A percentile compares a stretch with the other conserved stretches of the same genome.
Evolutionary conservation across 164 flowering plant genomes (phyloP).

Genomic region (Chimonanthus salicifolius): DNA sequence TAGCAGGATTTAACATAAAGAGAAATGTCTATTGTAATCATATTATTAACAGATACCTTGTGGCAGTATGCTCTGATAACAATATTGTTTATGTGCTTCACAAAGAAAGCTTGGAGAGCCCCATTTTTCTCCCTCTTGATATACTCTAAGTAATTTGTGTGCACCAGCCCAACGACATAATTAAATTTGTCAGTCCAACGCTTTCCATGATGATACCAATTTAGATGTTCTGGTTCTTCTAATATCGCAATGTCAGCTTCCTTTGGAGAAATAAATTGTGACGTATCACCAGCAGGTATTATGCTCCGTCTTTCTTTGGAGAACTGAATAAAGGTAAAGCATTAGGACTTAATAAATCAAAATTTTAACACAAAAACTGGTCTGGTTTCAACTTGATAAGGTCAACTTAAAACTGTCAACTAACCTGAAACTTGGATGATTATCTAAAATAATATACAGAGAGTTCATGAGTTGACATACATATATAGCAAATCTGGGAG

Average conservation of each 20-base stretch:
- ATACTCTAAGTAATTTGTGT: slow-evolving; percentile 75
- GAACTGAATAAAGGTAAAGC: slow-evolving; percentile 33
- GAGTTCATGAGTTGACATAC: neutral
- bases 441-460: neutral
- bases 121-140: slow-evolving; percentile 83
- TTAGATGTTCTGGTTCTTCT: slow-evolving; percentile 83
- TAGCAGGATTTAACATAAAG: neutral
- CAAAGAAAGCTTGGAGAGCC: slow-evolving; percentile 69
- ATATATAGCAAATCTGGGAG: neutral
- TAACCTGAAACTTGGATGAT: neutral
- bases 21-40: neutral
- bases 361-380: neutral
- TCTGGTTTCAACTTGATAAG: neutral
- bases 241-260: slow-evolving; percentile 86
- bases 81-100: slow-evolving; percentile 72
- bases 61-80: slow-evolving; percentile 63
- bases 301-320: slow-evolving; percentile 72
- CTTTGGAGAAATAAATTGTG: slow-evolving; percentile 65
- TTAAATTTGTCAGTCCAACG: slow-evolving; percentile 85
- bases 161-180: slow-evolving; percentile 76
- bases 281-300: slow-evolving; percentile 73
- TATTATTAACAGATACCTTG: slow-evolving; percentile 38
- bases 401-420: neutral
- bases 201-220: slow-evolving; percentile 81
- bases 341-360: neutral